A percentile compares a stretch with the other conserved stretches of the same genome.
Evolutionary conservation across 345 rosid genomes (phyloP).

Genomic region (Salix brachista): DNA sequence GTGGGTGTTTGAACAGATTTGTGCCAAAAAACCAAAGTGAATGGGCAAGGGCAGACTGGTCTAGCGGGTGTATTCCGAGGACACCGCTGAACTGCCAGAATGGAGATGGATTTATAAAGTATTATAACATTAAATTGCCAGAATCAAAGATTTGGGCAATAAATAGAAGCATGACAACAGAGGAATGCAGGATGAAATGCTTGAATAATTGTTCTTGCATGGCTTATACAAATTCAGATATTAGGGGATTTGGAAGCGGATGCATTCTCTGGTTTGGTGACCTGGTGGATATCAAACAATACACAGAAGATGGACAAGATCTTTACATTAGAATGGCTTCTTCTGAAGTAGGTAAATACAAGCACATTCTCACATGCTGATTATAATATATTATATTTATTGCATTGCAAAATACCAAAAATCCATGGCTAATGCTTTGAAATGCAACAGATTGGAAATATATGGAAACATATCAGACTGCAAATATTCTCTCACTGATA

Average conservation of each 20-base stretch:
- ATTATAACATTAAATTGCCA: slow-evolving; percentile 10
- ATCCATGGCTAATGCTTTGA: no score
- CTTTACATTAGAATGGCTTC: slow-evolving; percentile 18
- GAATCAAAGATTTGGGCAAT: not conserved
- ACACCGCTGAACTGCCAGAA: slow-evolving; percentile 1
- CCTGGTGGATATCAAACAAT: slow-evolving; percentile 10
- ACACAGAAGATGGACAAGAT: slow-evolving; percentile 7
- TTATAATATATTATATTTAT: no score
- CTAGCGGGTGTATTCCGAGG: slow-evolving; percentile 16
- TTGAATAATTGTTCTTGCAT: slow-evolving; percentile 22
- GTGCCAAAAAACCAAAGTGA: not conserved
- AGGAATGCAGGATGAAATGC: slow-evolving; percentile 12
- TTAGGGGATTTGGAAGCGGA: slow-evolving; percentile 16
- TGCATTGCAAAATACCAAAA: no score
- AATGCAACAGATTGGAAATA: no score
- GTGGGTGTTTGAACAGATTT: slow-evolving; percentile 17
- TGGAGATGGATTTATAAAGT: not conserved
- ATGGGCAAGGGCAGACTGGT: slow-evolving; percentile 10
- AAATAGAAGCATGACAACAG: slow-evolving; percentile 5
- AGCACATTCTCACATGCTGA: not conserved
- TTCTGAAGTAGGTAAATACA: slow-evolving; percentile 15
- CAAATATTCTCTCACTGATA: not conserved
- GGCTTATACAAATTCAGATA: slow-evolving; percentile 20
- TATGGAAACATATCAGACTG: not conserved
- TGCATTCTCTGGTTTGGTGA: slow-evolving; percentile 22